Evolutionary conservation across 1,139 yeast species (phyloP), one percentile per base, ranked within the genome.

Genomic region (Pichia sp.): DNA sequence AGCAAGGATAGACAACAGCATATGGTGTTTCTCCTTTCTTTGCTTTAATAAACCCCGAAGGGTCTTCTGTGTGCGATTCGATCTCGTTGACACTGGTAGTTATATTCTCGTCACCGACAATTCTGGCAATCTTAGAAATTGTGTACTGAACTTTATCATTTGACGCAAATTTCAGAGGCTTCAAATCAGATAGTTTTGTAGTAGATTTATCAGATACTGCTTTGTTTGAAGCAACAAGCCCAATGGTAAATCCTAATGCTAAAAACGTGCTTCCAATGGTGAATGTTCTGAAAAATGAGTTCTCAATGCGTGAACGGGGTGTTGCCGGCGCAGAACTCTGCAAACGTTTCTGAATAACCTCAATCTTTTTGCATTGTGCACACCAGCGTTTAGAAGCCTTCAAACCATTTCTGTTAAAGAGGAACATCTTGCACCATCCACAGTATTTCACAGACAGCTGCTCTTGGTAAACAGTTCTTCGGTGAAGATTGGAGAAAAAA

Each of bases 11-110:
- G 8, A 81, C 73, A 33, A 82, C 69, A 38, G 75, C 69, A 11
- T 58, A 55, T 1, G 85, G 84, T 50, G 69, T 62, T 59, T 80
- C 81, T 27, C 65, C 67, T 0, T 68, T 65, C 26, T 65, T 60
- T 2, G 85, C 78, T 58, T 79, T 85, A 55, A 79, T 83, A 0
- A 85, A 74, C 50, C 75, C 74, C 68, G 75, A 80, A 54, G 73
- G 78, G 4, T 82, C 72, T 56, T 68, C 72, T n/a, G 46, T 46
- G 35, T 46, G 48, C 33, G 36, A 40, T 33, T 37, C 8, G 11
- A 46, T 40, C 29, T 43, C 48, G 27, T 33, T 29, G 6, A 29
- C 27, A 7, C 38, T 37, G 4, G 33, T 33, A 9, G 37, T 32
- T 7, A 73, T 62, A 44, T 68, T 65, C 4, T 63, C 65, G 4